Evolutionary conservation across 179 eudicot genomes (phyloP).

Genomic region (Monotropa hypopitys): DNA sequence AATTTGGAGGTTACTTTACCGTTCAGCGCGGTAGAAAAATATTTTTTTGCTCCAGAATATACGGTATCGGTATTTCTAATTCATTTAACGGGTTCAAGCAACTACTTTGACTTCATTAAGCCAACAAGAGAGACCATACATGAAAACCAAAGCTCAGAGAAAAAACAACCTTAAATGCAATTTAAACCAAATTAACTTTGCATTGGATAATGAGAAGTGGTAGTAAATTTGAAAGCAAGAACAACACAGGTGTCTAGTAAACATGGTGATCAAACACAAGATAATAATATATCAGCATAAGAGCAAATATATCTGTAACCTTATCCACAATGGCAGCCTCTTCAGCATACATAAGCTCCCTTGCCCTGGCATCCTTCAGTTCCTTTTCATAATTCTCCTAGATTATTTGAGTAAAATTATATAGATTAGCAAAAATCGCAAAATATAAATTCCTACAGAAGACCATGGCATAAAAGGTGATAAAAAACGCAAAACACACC

Average conservation of each 20-base stretch:
- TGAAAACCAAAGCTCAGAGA: neutral
- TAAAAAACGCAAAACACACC: neutral
- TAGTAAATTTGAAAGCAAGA: neutral
- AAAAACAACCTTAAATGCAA: neutral
- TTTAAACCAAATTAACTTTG: neutral
- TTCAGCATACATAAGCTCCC: conserved; percentile 97
- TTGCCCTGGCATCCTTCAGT: conserved; percentile 87
- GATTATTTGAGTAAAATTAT: neutral
- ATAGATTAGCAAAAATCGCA: neutral
- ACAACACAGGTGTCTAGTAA: neutral
- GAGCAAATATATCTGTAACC: conserved; percentile 30
- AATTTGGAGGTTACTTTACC: neutral
- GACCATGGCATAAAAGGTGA: neutral
- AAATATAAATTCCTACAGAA: neutral
- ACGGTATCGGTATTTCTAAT: neutral
- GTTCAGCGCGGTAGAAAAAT: neutral
- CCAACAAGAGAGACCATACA: neutral
- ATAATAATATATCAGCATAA: neutral
- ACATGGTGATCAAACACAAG: neutral
- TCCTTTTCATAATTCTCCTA: conserved; percentile 86
- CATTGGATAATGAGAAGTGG: neutral
- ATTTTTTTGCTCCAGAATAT: neutral
- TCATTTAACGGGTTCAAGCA: neutral
- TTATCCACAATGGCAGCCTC: conserved; percentile 86
- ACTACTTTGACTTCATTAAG: neutral